Conservation (phyloP, 2,329 filamentous ascomycete genomes). For the Elsinoe arachidis region DNA sequence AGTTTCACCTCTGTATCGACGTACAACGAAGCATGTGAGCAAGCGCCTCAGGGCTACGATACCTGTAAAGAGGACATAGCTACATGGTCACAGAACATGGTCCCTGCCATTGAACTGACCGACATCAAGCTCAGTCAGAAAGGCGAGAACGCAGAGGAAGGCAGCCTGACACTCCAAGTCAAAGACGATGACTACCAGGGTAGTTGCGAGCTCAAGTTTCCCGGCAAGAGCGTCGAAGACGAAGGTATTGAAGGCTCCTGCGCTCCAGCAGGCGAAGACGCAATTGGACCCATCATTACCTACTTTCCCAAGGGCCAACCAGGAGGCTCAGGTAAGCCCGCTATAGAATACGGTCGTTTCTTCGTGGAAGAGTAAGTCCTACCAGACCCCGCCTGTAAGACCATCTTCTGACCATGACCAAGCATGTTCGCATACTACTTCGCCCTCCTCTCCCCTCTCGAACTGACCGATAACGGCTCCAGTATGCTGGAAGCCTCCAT, state of each 20-base stretch:
- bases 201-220: background rate
- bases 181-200: background rate
- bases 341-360: background rate
- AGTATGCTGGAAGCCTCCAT: too few relatives aligned
- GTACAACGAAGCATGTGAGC: background rate
- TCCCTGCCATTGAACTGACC: background rate
- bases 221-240: background rate
- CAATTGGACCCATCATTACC: background rate
- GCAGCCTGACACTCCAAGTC: background rate
- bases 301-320: background rate
- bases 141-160: background rate
- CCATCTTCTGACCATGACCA: too few relatives aligned
- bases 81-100: background rate
- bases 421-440: too few relatives aligned
- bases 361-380: background rate
- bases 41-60: background rate
- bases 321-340: background rate
- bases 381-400: too few relatives aligned
- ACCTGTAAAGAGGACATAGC: background rate
- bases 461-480: too few relatives aligned
- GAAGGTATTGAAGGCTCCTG: background rate
- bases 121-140: background rate
- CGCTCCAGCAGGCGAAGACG: background rate
- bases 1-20: background rate
- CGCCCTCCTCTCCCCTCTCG: too few relatives aligned